Percentiles rank a stretch among this genome's conserved stretches.
phyloP scores from a whole-genome alignment of 768 basidiomycete genomes.

The Russula emetica region DNA sequence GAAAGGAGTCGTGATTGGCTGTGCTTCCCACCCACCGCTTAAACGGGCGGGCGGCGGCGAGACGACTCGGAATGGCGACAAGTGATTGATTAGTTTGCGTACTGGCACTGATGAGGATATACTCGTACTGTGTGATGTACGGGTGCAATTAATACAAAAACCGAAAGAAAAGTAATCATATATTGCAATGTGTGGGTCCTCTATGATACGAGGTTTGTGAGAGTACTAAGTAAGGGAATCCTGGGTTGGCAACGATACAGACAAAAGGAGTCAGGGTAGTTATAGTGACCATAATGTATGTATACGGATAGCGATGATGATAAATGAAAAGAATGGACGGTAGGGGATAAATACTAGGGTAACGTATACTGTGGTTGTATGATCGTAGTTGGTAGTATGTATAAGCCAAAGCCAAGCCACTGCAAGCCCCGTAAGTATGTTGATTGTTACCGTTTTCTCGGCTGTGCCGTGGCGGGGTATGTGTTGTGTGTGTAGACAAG shows the following conservation, averaged over 20 bases:
- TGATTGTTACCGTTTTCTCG: background rate
- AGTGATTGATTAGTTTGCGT: too few species aligned
- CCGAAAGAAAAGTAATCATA: background rate
- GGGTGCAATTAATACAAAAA: too few species aligned
- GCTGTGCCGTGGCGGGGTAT: background rate
- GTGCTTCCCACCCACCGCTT: too few species aligned
- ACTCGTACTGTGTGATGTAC: too few species aligned
- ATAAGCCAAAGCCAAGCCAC: background rate
- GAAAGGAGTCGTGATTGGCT: too few species aligned
- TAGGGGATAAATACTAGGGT: background rate
- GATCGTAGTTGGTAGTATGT: background rate
- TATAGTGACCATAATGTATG: slow-evolving; percentile 18
- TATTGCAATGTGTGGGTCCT: background rate
- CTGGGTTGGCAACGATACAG: slow-evolving; percentile 21
- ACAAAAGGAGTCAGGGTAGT: slow-evolving; percentile 19
- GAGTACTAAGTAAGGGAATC: background rate
- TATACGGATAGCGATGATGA: background rate
- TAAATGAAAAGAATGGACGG: slow-evolving; percentile 8
- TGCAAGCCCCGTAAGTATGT: background rate
- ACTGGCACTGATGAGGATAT: too few species aligned
- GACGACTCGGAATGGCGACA: too few species aligned
- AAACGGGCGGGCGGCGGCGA: too few species aligned
- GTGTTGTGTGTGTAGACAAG: background rate
- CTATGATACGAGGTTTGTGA: background rate
- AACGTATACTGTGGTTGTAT: background rate